These are phyloP conservation scores for Dimocarpus longan DNA, from an alignment of 345 rosid genomes.

Conservation along the genomic window DNA sequence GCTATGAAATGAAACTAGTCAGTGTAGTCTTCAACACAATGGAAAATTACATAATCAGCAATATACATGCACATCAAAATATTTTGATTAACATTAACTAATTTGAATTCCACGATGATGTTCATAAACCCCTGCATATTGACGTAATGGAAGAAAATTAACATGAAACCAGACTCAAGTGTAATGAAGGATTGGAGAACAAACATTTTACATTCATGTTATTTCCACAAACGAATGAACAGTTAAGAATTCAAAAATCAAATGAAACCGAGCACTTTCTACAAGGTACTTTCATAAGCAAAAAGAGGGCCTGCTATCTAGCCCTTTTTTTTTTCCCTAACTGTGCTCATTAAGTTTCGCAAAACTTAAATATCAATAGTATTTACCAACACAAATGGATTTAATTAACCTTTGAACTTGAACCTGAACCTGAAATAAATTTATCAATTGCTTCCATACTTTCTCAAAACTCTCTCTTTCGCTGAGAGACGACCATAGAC, in stretches of 20 bases:
- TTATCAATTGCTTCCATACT: slow-evolving; percentile 77
- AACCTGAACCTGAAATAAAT: slow-evolving; percentile 28
- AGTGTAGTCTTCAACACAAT: neutral
- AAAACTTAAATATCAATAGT: slow-evolving; percentile 14
- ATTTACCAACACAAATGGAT: neutral
- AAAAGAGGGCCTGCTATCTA: neutral
- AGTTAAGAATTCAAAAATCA: neutral
- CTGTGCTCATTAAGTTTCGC: neutral
- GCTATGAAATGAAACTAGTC: neutral
- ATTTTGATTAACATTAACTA: neutral
- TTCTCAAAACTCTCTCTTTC: slow-evolving; percentile 70
- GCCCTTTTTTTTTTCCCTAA: neutral
- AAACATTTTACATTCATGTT: neutral
- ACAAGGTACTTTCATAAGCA: neutral
- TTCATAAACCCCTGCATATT: neutral
- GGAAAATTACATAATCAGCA: neutral
- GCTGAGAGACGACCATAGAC: slow-evolving; percentile 52
- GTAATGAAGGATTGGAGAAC: neutral
- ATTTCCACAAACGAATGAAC: neutral
- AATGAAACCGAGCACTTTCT: neutral
- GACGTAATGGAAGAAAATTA: neutral
- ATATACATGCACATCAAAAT: neutral
- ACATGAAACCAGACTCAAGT: neutral
- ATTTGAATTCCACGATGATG: neutral
- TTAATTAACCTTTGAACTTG: slow-evolving; percentile 18